Percentiles rank a stretch among this genome's conserved stretches.
phyloP scores from a whole-genome alignment of 129 eudicot genomes.

The Tagetes patula region DNA sequence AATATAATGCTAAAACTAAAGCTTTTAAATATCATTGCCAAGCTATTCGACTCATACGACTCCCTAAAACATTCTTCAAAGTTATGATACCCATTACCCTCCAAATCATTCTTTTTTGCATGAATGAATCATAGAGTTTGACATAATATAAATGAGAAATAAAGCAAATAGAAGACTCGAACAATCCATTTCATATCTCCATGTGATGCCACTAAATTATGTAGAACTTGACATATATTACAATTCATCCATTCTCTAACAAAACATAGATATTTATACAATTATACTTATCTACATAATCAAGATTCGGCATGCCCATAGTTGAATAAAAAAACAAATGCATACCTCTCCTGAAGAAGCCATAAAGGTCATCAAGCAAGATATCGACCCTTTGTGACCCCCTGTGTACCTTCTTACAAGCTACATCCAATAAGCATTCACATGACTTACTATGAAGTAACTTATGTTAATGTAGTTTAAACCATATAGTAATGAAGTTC shows the following conservation, averaged over 20 bases:
- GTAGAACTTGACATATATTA: neutral
- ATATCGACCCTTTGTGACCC: constrained; percentile 88
- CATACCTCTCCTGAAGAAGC: constrained; percentile 94
- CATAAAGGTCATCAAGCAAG: constrained; percentile 96
- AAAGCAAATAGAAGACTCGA: neutral
- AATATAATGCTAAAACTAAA: constrained; percentile 1
- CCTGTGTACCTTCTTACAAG: constrained; percentile 96
- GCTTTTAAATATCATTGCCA: neutral
- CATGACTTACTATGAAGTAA: constrained; percentile 17
- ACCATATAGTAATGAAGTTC: neutral
- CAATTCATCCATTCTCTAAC: neutral
- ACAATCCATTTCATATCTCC: constrained; percentile 4
- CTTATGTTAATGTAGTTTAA: neutral
- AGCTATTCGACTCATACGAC: neutral
- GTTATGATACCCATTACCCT: neutral
- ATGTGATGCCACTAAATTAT: neutral
- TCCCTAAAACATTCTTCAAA: neutral
- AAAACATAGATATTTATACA: neutral
- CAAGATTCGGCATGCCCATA: neutral
- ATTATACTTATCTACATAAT: neutral
- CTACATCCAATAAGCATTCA: constrained; percentile 44
- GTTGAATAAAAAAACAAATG: neutral
- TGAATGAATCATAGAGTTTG: neutral
- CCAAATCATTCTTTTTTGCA: constrained; percentile 2
- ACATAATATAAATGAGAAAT: neutral